phyloP scores from a whole-genome alignment of 352 stramenopile species.

The Thalassiosira mediterranea region DNA sequence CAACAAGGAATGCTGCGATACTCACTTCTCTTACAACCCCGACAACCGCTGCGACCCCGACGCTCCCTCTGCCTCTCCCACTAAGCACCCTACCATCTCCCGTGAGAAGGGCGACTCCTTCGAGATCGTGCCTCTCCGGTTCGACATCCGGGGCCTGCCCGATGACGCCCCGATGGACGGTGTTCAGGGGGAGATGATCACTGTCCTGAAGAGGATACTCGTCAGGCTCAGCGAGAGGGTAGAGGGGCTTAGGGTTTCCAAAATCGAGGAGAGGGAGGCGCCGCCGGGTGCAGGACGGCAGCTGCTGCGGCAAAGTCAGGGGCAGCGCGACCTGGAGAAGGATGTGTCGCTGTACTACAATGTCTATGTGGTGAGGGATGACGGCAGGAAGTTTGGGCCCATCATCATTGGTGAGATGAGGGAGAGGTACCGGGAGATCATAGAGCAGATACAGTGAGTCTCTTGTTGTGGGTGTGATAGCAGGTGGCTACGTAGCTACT shows the following conservation, averaged over 20 bases:
- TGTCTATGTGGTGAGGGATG: conserved; percentile 3
- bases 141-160: conserved; percentile 13
- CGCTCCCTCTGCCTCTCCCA: conserved; percentile 10
- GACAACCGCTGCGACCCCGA: conserved; percentile 23
- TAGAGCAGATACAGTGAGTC: conserved; percentile 35
- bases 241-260: conserved; percentile 29
- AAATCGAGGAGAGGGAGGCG: conserved; percentile 34
- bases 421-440: conserved; percentile 17
- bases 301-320: too few relatives aligned
- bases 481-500: too few relatives aligned
- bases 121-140: conserved; percentile 36
- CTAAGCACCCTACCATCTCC: conserved; percentile 50
- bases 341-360: conserved; percentile 14
- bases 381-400: conserved; percentile 16
- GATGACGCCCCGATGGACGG: conserved; percentile 26
- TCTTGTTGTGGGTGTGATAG: too few relatives aligned
- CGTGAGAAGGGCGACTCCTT: conserved; percentile 18
- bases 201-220: conserved; percentile 35
- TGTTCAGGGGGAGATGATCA: conserved; percentile 43
- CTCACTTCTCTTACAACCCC: conserved; percentile 31
- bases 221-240: conserved; percentile 8
- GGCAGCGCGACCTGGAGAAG: too few relatives aligned
- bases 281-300: too few relatives aligned
- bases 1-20: conserved; percentile 27
- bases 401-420: conserved; percentile 27